phyloP scores from a whole-genome alignment of 2,329 filamentous ascomycete species.

The Hypoxylon sp. region DNA sequence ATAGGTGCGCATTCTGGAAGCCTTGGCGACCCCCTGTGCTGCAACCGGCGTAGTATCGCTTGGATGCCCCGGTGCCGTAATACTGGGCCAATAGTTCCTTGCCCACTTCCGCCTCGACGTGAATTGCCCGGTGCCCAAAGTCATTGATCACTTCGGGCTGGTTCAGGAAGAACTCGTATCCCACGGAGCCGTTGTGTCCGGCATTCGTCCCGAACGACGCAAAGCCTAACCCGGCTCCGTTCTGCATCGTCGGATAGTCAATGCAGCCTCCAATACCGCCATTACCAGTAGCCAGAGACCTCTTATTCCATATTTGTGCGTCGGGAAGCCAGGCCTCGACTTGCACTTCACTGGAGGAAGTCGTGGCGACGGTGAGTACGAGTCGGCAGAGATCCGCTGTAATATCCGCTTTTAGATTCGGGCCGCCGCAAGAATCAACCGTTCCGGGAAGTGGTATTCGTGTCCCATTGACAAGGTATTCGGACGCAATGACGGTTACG shows the following conservation, averaged over 20 bases:
- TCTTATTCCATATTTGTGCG: slow-evolving; percentile 45
- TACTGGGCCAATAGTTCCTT: slow-evolving; percentile 55
- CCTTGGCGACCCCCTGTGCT: slow-evolving; percentile 63
- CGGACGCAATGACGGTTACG: slow-evolving; percentile 1
- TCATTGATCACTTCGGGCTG: slow-evolving; percentile 43
- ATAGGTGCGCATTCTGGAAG: slow-evolving; percentile 57
- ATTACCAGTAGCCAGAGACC: slow-evolving; percentile 52
- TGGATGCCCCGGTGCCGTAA: slow-evolving; percentile 49
- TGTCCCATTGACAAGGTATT: slow-evolving; percentile 12
- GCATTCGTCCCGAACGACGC: slow-evolving; percentile 52
- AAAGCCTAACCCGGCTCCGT: slow-evolving; percentile 49
- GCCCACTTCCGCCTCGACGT: slow-evolving; percentile 54
- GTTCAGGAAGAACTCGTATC: slow-evolving; percentile 36
- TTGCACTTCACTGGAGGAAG: slow-evolving; percentile 24
- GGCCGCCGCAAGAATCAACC: slow-evolving; percentile 24
- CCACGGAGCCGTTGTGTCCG: slow-evolving; percentile 50
- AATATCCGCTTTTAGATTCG: slow-evolving; percentile 10
- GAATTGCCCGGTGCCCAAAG: slow-evolving; percentile 43
- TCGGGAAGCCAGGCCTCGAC: slow-evolving; percentile 34
- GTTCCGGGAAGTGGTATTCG: slow-evolving; percentile 17
- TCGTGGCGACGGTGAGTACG: slow-evolving; percentile 18
- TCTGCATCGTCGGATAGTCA: slow-evolving; percentile 51
- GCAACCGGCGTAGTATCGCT: slow-evolving; percentile 60
- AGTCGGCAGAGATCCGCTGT: slow-evolving; percentile 25
- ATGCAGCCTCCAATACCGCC: slow-evolving; percentile 53